Base-by-base conservation (phyloP, 2,329 filamentous ascomycete genomes). In the Penicillium sp. region DNA sequence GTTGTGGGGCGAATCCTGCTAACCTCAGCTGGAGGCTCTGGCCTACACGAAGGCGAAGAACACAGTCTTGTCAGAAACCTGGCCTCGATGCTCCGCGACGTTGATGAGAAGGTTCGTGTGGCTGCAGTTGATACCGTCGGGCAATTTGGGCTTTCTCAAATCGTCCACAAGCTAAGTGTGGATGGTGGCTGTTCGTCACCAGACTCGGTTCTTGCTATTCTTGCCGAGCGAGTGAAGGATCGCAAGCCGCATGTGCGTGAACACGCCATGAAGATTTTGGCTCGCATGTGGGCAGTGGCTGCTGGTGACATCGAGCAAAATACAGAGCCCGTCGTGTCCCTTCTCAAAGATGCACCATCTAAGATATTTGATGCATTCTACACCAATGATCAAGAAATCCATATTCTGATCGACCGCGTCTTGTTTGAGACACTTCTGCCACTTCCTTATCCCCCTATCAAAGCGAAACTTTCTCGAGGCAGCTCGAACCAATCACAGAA, bases 231-330 rank as follows among this genome's bases (percentile, higher is more conserved):
- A 62, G 91, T 91, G 64, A 91, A 93, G 66, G 96, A 99, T 76
- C 88, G 89, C 61, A 93, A 89, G 71, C 85, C 88, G 15, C 81
- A 85, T 42, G 90, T 99, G 12, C 89, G 93, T 57, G 86, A 90
- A 39, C 91, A 93, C 66, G 93, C 91, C 25, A 96, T 96, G 85
- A 88, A 87, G 50, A 81, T 96, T 9, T 79, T 97, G 1, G 90
- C 86, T 12, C 90, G 88, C 61, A 87, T 97, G 29, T 99, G 94
- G 94, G 93, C 91, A n/a, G 93, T 96, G 19, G 93, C 91, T 13
- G 86, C 88, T 19, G 90, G 91, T 19, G 93, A 96, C 67, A 89
- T 99, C 66, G 87, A 90, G 25, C 86, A 89, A 52, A 91, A 90
- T 15, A 89, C 93, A 66, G 91, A 96, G 65, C 80, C 83, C 19